A percentile compares a stretch with the other conserved stretches of the same genome.
These are phyloP conservation scores for Gastrolobium villosum DNA, from an alignment of 306 rosid species.

Conservation along the genomic window DNA sequence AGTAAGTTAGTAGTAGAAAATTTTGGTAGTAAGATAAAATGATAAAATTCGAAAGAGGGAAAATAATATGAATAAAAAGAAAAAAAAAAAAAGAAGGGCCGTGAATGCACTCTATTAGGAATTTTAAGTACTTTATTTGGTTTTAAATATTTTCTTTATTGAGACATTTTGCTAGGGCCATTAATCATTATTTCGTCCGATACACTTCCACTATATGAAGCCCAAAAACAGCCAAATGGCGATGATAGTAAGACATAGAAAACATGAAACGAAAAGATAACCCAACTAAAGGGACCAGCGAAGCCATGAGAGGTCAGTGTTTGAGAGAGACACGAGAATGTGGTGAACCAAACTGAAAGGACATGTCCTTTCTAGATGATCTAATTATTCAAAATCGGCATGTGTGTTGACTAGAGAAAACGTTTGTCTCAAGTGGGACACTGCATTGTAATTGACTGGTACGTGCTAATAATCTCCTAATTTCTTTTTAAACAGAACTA, in stretches of 20 bases:
- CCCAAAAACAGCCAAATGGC: constrained; percentile 48
- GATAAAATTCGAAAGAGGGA: too few species aligned
- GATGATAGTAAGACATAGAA: constrained; percentile 3
- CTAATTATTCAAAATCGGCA: constrained; percentile 49
- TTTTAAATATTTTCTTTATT: not conserved
- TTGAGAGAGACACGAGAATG: not conserved
- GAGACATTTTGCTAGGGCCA: not conserved
- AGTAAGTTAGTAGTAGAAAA: too few species aligned
- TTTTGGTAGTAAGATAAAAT: too few species aligned
- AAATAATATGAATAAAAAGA: too few species aligned
- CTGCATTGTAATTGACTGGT: not conserved
- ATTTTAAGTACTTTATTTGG: not conserved
- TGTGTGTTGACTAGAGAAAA: constrained; percentile 52
- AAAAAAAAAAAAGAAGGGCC: too few species aligned
- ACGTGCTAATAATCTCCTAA: not conserved
- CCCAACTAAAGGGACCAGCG: constrained; percentile 41
- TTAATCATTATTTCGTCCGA: not conserved
- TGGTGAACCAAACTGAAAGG: constrained; percentile 42
- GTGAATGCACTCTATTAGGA: not conserved
- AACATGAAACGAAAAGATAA: constrained; percentile 30
- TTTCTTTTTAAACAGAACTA: not conserved
- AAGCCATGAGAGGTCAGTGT: constrained; percentile 42
- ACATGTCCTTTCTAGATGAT: constrained; percentile 40
- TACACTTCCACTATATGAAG: constrained; percentile 53
- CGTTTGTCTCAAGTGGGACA: constrained; percentile 37